A percentile compares a stretch with the other conserved stretches of the same genome.
Evolutionary conservation across 345 rosid genomes (phyloP).

Genomic region (Cardamine resedifolia): DNA sequence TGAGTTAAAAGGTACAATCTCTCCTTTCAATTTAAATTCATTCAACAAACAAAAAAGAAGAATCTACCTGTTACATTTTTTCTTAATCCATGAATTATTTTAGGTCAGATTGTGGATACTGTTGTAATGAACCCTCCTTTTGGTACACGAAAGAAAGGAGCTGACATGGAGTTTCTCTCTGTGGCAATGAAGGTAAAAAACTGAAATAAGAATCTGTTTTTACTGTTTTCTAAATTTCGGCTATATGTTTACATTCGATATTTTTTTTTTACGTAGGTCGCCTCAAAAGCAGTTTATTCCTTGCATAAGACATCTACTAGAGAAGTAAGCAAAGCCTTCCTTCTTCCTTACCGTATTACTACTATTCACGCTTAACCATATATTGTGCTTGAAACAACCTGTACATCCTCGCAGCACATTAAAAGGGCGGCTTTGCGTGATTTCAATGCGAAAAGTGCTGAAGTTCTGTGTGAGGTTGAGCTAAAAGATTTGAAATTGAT

Average conservation of each 20-base stretch:
- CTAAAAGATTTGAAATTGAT: background rate
- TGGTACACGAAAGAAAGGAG: constrained; percentile 89
- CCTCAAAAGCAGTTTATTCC: constrained; percentile 87
- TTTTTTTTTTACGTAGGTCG: constrained; percentile 46
- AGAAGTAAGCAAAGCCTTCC: constrained; percentile 53
- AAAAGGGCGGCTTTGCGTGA: constrained; percentile 72
- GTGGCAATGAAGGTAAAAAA: constrained; percentile 63
- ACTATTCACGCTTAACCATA: background rate
- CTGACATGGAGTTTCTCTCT: constrained; percentile 79
- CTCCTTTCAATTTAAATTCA: background rate
- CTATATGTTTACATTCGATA: background rate
- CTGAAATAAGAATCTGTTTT: background rate
- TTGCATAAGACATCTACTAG: constrained; percentile 98
- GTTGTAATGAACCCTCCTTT: constrained; percentile 97
- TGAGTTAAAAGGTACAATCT: constrained; percentile 60
- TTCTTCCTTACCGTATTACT: background rate
- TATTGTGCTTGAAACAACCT: background rate
- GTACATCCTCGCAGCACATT: constrained; percentile 54
- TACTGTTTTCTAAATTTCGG: background rate
- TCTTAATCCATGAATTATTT: background rate
- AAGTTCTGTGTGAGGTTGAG: constrained; percentile 83
- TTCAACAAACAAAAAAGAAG: background rate
- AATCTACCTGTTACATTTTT: background rate
- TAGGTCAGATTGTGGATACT: constrained; percentile 72
- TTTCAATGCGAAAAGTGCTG: constrained; percentile 79